Conservation (phyloP, 768 basidiomycete genomes). For the Auricularia heimuer region DNA sequence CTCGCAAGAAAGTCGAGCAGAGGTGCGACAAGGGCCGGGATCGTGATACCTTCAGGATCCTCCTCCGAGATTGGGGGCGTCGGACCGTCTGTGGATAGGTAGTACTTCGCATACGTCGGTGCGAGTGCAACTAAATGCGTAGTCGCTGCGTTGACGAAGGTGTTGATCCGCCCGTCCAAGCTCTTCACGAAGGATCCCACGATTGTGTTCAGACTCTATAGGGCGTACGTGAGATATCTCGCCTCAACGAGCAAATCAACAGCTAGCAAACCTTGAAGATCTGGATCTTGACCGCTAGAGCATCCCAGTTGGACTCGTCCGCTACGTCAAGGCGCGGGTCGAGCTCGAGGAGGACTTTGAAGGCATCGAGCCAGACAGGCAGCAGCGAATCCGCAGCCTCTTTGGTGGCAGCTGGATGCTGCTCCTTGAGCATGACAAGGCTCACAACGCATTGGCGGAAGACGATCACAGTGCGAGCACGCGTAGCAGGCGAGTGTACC, state of each 20-base stretch:
- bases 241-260: not conserved
- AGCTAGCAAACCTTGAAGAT: constrained; percentile 58
- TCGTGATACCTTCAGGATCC: constrained; percentile 57
- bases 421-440: constrained; percentile 91
- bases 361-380: constrained; percentile 87
- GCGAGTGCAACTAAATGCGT: constrained; percentile 49
- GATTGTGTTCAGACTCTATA: constrained; percentile 69
- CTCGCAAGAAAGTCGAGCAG: constrained; percentile 73
- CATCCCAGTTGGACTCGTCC: constrained; percentile 64
- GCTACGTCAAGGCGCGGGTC: constrained; percentile 56
- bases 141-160: constrained; percentile 49
- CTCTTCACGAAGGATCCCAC: constrained; percentile 74
- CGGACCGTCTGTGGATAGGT: constrained; percentile 42
- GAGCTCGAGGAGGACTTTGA: constrained; percentile 60
- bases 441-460: constrained; percentile 86
- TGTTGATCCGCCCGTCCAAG: constrained; percentile 50
- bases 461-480: constrained; percentile 76
- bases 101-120: constrained; percentile 51
- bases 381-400: constrained; percentile 73
- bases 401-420: constrained; percentile 78
- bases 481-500: constrained; percentile 65
- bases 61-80: constrained; percentile 58
- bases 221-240: not conserved
- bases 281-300: constrained; percentile 66
- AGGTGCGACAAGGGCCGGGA: constrained; percentile 66